phyloP scores from a whole-genome alignment of 139 green algal genomes.

The Eudorina sp. region DNA sequence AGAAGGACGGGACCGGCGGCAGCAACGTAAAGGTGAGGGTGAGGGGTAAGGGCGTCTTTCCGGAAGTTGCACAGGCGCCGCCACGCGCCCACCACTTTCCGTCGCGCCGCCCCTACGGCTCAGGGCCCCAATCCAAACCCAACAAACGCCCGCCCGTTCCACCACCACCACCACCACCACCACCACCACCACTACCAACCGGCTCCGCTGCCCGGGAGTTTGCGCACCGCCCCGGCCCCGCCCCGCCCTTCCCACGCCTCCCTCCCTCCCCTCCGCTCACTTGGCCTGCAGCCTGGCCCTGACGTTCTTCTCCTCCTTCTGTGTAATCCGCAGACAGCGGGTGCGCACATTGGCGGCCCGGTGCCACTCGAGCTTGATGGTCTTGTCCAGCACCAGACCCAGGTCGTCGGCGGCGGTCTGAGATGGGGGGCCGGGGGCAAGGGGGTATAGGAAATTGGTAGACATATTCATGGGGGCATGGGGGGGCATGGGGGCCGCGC shows the following conservation, averaged over 20 bases:
- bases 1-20: too few species aligned
- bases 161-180: too few species aligned
- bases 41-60: too few species aligned
- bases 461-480: too few species aligned
- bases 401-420: slow-evolving; percentile 76
- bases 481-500: neutral
- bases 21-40: too few species aligned
- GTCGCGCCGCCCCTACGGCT: too few species aligned
- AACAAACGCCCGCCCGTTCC: neutral
- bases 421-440: neutral
- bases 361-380: slow-evolving; percentile 95
- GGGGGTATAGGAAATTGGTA: too few species aligned
- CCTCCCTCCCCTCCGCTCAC: slow-evolving; percentile 36
- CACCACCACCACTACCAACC: too few species aligned
- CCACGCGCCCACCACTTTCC: too few species aligned
- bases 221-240: neutral
- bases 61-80: too few species aligned
- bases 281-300: slow-evolving; percentile 82
- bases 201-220: too few species aligned
- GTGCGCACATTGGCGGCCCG: slow-evolving; percentile 72
- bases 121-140: too few species aligned
- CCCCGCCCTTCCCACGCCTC: neutral
- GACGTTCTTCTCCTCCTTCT: slow-evolving; percentile 94
- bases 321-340: slow-evolving; percentile 93
- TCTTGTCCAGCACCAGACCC: slow-evolving; percentile 89